Percentiles rank a stretch among this genome's conserved stretches.
Conservation (phyloP, 176 grass and related monocot species). For the Ampelocalamus luodianensis region DNA sequence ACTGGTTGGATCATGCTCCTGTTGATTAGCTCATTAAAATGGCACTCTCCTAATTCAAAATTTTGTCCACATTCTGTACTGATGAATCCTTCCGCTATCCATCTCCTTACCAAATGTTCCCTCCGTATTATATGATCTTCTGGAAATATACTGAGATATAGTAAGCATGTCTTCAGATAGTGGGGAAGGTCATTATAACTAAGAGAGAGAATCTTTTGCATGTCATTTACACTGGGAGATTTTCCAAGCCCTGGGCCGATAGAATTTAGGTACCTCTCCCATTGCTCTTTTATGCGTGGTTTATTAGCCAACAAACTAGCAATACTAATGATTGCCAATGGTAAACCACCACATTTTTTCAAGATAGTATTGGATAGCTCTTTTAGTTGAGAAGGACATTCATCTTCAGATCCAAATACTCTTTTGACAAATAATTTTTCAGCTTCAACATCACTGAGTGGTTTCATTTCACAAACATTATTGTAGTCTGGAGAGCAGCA, state of each 20-base stretch:
- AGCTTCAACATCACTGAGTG: background rate
- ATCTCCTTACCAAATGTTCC: constrained; percentile 5
- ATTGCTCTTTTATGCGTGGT: background rate
- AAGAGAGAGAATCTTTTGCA: background rate
- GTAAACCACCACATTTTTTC: background rate
- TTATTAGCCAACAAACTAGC: constrained; percentile 19
- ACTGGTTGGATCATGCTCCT: constrained; percentile 24
- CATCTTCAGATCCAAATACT: constrained; percentile 7
- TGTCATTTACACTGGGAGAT: background rate
- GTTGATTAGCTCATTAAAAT: constrained; percentile 38
- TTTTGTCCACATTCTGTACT: background rate
- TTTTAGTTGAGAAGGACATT: background rate
- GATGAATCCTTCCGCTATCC: constrained; percentile 34
- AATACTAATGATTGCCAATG: constrained; percentile 27
- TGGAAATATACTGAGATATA: constrained; percentile 27
- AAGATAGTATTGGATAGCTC: background rate
- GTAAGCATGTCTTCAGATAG: no score
- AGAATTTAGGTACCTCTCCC: background rate
- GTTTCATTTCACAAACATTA: constrained; percentile 19
- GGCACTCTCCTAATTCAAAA: constrained; percentile 8
- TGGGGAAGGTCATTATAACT: no score
- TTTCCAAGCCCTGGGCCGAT: background rate
- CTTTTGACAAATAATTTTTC: constrained; percentile 23
- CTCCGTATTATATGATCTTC: background rate
- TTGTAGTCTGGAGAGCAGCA: background rate